These are phyloP conservation scores for cucumber (Cucumis sativus) DNA, from an alignment of 306 rosid genomes.

Conservation along the genomic window Cucumber_9930_V3 NC_026657.2:28058501-28059000, in stretches of 20 bases:
- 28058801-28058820: background rate
- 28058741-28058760: constrained; percentile 43
- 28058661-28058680: background rate
- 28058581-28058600: background rate
- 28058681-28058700: background rate
- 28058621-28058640: background rate
- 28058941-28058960: background rate
- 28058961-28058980: background rate
- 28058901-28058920: background rate
- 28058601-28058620: background rate
- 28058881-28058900: background rate
- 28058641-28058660: background rate
- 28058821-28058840: background rate
- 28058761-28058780: background rate
- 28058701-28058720: constrained; percentile 50
- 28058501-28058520: constrained; percentile 96
- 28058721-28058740: constrained; percentile 54
- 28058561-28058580: background rate
- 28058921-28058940: background rate
- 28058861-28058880: background rate
- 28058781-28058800: no score
- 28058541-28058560: constrained; percentile 41
- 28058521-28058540: constrained; percentile 88
- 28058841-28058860: background rate
- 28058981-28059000: background rate